These are phyloP conservation scores for Umbelopsis sp. DNA, from an alignment of 192 early-diverging fungal genomes.

Conservation along the genomic window DNA sequence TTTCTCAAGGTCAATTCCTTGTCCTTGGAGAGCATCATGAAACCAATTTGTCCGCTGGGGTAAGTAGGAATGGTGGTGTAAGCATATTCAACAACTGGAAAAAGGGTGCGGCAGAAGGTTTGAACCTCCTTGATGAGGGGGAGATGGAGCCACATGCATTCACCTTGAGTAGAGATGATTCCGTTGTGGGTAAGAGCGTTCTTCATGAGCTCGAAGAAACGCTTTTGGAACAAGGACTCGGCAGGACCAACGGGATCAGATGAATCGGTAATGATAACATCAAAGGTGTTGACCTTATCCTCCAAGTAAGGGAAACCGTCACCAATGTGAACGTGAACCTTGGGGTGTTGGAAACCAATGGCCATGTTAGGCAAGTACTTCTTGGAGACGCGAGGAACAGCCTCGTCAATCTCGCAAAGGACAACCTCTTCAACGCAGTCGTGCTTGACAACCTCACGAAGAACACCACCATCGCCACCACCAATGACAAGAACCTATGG, in stretches of 20 bases:
- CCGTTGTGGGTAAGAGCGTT: slow-evolving; percentile 86
- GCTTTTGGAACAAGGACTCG: slow-evolving; percentile 88
- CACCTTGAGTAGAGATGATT: slow-evolving; percentile 97
- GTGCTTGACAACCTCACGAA: slow-evolving; percentile 98
- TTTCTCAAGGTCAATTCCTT: slow-evolving; percentile 67
- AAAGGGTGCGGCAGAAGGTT: slow-evolving; percentile 77
- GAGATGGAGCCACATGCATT: slow-evolving; percentile 99
- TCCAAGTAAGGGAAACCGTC: slow-evolving; percentile 95
- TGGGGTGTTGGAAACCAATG: slow-evolving; percentile 91
- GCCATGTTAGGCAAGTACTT: slow-evolving; percentile 94
- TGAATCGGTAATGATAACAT: slow-evolving; percentile 99
- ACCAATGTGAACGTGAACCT: slow-evolving; percentile 93
- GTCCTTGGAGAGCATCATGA: slow-evolving; percentile 91
- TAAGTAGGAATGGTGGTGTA: slow-evolving; percentile 97
- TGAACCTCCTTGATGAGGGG: slow-evolving; percentile 91
- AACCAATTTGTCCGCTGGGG: slow-evolving; percentile 97
- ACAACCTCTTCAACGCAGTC: slow-evolving; percentile 88
- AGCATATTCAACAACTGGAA: slow-evolving; percentile 92
- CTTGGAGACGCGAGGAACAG: slow-evolving; percentile 90
- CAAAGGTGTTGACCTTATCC: slow-evolving; percentile 85
- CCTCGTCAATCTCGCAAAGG: slow-evolving; percentile 98
- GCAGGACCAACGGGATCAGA: slow-evolving; percentile 97
- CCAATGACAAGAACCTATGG: slow-evolving; percentile 93
- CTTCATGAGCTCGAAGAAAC: slow-evolving; percentile 94
- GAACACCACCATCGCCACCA: slow-evolving; percentile 98